A percentile compares a stretch with the other conserved stretches of the same genome.
phyloP scores from a whole-genome alignment of 306 rosid species.

The Ochetophila trinervis region DNA sequence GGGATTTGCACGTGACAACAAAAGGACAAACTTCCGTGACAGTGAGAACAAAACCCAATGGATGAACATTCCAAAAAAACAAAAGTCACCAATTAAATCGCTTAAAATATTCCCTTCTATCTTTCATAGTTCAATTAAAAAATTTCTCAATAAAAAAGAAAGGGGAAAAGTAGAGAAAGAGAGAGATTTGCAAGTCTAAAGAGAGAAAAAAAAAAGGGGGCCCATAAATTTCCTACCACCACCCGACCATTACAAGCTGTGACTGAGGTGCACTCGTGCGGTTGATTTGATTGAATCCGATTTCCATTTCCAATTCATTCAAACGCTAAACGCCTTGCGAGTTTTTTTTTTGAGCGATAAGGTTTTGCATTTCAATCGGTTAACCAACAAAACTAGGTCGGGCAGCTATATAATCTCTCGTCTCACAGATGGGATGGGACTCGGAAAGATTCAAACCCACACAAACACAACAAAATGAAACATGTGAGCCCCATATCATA shows the following conservation, averaged over 20 bases:
- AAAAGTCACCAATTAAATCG: neutral
- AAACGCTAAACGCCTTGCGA: neutral
- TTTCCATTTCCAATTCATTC: neutral
- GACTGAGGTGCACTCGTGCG: constrained; percentile 50
- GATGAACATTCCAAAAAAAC: constrained; percentile 14
- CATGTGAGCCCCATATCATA: too few species aligned
- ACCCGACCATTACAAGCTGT: constrained; percentile 50
- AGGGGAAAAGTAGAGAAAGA: neutral
- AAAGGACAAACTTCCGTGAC: constrained; percentile 15
- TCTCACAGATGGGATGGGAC: too few species aligned
- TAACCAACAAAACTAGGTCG: too few species aligned
- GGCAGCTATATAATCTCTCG: too few species aligned
- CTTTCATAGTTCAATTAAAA: neutral
- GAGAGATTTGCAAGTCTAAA: neutral
- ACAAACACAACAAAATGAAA: too few species aligned
- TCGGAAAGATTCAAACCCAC: too few species aligned
- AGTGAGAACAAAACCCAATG: neutral
- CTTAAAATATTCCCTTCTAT: neutral
- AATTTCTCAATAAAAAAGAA: neutral
- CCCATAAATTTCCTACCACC: constrained; percentile 24
- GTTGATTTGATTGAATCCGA: constrained; percentile 11
- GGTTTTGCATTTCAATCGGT: too few species aligned
- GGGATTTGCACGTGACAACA: neutral
- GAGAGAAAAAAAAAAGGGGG: constrained; percentile 15
- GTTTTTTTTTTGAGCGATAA: too few species aligned